phyloP scores from a whole-genome alignment of 495 filamentous ascomycete genomes.

The Aspergillus sclerotiicarbonarius region DNA sequence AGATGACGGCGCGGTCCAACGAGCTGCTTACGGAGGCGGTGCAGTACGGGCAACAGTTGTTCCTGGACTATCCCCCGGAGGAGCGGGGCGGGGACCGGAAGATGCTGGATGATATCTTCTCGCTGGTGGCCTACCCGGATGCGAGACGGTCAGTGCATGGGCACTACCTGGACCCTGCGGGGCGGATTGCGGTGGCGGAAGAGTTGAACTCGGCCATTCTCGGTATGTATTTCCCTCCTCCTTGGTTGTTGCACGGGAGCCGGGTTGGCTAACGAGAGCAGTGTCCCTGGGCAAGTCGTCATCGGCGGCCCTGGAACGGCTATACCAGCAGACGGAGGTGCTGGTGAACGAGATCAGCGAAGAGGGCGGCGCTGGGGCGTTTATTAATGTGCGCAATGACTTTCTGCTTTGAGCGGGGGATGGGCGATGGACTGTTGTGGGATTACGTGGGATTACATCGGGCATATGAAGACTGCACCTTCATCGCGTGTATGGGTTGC shows the following conservation, averaged over 20 bases:
- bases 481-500: neutral
- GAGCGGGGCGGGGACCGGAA: slow-evolving; percentile 71
- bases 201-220: slow-evolving; percentile 93
- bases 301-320: slow-evolving; percentile 77
- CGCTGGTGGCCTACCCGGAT: slow-evolving; percentile 82
- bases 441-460: slow-evolving; percentile 5
- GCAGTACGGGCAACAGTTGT: slow-evolving; percentile 76
- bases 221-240: slow-evolving; percentile 48
- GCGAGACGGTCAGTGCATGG: slow-evolving; percentile 70
- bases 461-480: neutral
- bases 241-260: neutral
- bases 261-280: slow-evolving; percentile 36
- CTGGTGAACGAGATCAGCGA: slow-evolving; percentile 79
- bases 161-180: slow-evolving; percentile 73
- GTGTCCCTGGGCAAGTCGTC: slow-evolving; percentile 89
- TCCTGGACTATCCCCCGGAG: slow-evolving; percentile 64
- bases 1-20: slow-evolving; percentile 41
- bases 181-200: slow-evolving; percentile 80
- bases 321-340: slow-evolving; percentile 84
- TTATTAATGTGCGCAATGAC: slow-evolving; percentile 76
- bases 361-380: slow-evolving; percentile 80
- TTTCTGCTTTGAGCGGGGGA: slow-evolving; percentile 43
- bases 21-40: slow-evolving; percentile 67
- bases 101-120: slow-evolving; percentile 80
- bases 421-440: slow-evolving; percentile 9